A percentile compares a stretch with the other conserved stretches of the same genome.
These are phyloP conservation scores for Primulina eburnea DNA, from an alignment of 257 asterid species.

Conservation along the genomic window DNA sequence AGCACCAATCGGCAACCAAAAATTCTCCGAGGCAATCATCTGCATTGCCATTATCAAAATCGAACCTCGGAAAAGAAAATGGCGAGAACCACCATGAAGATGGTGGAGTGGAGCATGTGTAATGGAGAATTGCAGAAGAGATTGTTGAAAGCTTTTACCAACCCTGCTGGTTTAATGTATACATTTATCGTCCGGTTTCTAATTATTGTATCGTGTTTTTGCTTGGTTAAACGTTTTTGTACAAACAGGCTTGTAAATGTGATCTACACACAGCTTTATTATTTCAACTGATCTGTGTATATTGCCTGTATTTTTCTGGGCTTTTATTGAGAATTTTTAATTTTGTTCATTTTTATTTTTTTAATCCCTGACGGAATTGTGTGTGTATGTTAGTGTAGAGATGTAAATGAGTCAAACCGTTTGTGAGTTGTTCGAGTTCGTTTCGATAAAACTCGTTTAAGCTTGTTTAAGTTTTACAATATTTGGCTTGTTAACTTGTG, in stretches of 20 bases:
- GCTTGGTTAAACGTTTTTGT: neutral
- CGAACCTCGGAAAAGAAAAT: constrained; percentile 74
- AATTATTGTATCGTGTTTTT: neutral
- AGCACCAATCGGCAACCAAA: constrained; percentile 45
- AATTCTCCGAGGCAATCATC: constrained; percentile 38
- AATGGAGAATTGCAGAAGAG: constrained; percentile 22
- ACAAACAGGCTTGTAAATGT: neutral
- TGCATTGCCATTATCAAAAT: constrained; percentile 62
- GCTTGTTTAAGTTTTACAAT: no score
- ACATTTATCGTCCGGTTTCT: constrained; percentile 11
- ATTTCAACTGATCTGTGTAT: neutral
- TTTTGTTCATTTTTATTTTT: no score
- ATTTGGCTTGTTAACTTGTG: no score
- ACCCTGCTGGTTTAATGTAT: constrained; percentile 7
- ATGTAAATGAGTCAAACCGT: no score
- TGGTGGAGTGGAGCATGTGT: constrained; percentile 56
- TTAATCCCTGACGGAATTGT: no score
- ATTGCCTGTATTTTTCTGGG: no score
- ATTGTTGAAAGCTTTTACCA: constrained; percentile 12
- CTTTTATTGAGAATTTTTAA: no score
- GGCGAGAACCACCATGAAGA: constrained; percentile 41
- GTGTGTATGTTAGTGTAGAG: neutral
- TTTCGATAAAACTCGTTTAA: no score
- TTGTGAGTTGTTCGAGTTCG: no score
- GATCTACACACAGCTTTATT: no score